Conservation (phyloP, 257 asterid genomes). For the Fraxinus quadrangulata region DNA sequence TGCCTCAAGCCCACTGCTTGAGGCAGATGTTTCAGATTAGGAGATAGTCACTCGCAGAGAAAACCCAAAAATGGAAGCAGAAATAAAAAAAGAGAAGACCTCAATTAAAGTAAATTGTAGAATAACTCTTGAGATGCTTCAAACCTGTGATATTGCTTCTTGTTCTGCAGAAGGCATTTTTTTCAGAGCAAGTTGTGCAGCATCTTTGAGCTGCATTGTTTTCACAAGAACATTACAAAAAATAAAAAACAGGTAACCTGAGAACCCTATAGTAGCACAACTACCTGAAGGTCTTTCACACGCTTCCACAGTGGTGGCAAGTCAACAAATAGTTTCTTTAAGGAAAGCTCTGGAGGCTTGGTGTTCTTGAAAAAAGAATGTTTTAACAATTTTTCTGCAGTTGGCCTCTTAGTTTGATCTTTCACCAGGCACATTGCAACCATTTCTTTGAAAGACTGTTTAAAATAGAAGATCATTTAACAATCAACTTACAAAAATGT, state of each 20-base stretch:
- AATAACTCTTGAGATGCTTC: conserved; percentile 27
- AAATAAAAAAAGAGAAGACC: conserved; percentile 12
- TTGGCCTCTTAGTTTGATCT: conserved; percentile 97
- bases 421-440: conserved; percentile 99
- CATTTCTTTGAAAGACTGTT: conserved; percentile 97
- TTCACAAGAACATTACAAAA: conserved; percentile 28
- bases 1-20: conserved; percentile 4
- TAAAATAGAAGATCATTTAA: conserved; percentile 32
- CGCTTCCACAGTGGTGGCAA: conserved; percentile 94
- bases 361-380: conserved; percentile 92
- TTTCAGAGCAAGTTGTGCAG: conserved; percentile 94
- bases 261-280: conserved; percentile 16
- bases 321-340: conserved; percentile 79
- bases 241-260: conserved; percentile 20
- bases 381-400: conserved; percentile 88
- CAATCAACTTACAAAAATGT: conserved; percentile 26
- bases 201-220: conserved; percentile 78
- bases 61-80: conserved; percentile 19
- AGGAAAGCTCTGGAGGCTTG: conserved; percentile 89
- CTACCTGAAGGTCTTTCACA: conserved; percentile 92
- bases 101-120: conserved; percentile 10
- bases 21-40: conserved; percentile 1
- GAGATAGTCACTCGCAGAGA: conserved; percentile 12
- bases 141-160: conserved; percentile 97
- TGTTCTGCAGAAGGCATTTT: conserved; percentile 89